Evolutionary conservation across 1,139 yeast species (phyloP).

Genomic region (Nakaseomyces kungkrabaensis): DNA sequence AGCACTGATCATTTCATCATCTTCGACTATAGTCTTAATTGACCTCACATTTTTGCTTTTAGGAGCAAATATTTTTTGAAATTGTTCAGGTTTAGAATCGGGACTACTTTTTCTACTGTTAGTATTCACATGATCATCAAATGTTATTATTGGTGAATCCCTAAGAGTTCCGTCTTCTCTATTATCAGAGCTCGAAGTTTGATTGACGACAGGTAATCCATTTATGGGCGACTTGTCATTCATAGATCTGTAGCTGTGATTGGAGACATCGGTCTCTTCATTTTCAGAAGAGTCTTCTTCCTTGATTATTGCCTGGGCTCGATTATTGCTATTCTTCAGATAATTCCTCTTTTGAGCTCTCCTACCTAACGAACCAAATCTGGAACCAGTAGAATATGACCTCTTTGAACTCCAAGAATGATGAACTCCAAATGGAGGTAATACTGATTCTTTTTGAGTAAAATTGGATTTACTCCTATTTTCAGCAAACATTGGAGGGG

Average conservation of each 20-base stretch:
- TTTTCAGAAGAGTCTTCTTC: slow-evolving; percentile 26
- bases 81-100: not conserved
- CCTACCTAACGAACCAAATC: slow-evolving; percentile 22
- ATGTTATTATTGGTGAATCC: not conserved
- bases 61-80: not conserved
- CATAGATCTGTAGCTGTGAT: slow-evolving; percentile 1
- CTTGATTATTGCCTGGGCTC: slow-evolving; percentile 24
- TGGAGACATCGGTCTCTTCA: slow-evolving; percentile 13
- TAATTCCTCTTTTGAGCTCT: slow-evolving; percentile 19
- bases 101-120: not conserved
- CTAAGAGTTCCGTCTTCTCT: not conserved
- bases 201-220: not conserved
- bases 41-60: slow-evolving; percentile 5
- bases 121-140: not conserved
- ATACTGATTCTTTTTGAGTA: slow-evolving; percentile 19
- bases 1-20: slow-evolving; percentile 7
- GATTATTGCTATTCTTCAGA: slow-evolving; percentile 11
- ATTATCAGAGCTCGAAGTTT: not conserved
- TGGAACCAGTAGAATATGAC: slow-evolving; percentile 34
- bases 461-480: slow-evolving; percentile 13
- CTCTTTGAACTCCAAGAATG: slow-evolving; percentile 31
- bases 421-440: slow-evolving; percentile 21
- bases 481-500: slow-evolving; percentile 19
- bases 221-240: not conserved
- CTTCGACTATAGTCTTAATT: slow-evolving; percentile 6